Conservation (phyloP, 2,329 filamentous ascomycete genomes). For the Colletotrichum trifolii region DNA sequence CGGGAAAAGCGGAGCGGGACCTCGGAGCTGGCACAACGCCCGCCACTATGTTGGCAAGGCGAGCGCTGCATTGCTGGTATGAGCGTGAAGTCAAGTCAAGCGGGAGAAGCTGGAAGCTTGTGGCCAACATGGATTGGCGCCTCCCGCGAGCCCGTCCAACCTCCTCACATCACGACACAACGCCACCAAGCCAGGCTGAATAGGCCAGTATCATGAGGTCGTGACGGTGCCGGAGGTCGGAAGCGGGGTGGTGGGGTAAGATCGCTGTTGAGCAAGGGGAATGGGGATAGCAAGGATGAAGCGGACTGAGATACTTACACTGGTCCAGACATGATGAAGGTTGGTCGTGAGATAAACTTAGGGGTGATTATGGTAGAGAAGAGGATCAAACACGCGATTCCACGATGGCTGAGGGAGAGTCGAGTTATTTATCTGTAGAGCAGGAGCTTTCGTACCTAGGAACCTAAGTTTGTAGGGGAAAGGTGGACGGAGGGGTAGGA, state of each 20-base stretch:
- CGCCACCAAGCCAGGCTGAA: slow-evolving; percentile 44
- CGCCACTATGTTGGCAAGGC: slow-evolving; percentile 71
- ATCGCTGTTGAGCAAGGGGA: slow-evolving; percentile 15
- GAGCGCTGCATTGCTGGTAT: slow-evolving; percentile 65
- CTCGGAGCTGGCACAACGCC: slow-evolving; percentile 49
- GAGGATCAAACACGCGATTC: slow-evolving; percentile 31
- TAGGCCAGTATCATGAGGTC: slow-evolving; percentile 44
- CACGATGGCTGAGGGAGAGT: slow-evolving; percentile 28
- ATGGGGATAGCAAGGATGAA: slow-evolving; percentile 32
- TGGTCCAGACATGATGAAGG: slow-evolving; percentile 70
- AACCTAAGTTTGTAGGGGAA: slow-evolving; percentile 36
- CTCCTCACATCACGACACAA: slow-evolving; percentile 14
- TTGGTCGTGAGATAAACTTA: slow-evolving; percentile 22
- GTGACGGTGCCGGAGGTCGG: slow-evolving; percentile 38
- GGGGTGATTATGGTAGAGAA: slow-evolving; percentile 28
- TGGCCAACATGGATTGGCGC: slow-evolving; percentile 12
- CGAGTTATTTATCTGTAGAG: slow-evolving; percentile 38
- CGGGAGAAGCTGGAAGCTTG: slow-evolving; percentile 9
- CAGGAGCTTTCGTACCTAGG: slow-evolving; percentile 36
- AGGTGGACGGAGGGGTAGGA: slow-evolving; percentile 37
- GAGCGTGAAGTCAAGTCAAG: slow-evolving; percentile 23
- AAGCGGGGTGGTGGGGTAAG: slow-evolving; percentile 56
- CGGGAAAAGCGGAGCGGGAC: slow-evolving; percentile 45
- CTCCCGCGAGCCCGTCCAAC: slow-evolving; percentile 16
- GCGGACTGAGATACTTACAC: slow-evolving; percentile 66